Conservation (phyloP, 768 basidiomycete genomes). For the Asterophora lycoperdoides region DNA sequence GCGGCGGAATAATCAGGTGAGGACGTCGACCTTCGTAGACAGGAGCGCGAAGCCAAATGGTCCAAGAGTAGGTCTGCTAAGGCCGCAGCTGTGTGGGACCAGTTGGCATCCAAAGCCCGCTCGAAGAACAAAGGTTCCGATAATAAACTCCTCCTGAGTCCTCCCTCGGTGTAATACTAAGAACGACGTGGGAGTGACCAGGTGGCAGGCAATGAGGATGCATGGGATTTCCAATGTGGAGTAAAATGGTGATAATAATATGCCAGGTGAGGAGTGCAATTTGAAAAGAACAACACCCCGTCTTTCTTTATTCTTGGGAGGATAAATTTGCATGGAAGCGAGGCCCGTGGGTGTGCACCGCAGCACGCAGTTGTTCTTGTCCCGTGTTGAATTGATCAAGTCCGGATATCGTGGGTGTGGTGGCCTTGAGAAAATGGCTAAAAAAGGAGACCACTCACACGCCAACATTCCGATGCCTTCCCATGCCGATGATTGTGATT, state of each 20-base stretch:
- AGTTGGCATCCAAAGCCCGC: not conserved
- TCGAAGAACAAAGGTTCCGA: no score
- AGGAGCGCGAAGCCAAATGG: not conserved
- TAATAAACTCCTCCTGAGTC: no score
- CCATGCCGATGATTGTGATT: slow-evolving; percentile 13
- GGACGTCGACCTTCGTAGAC: not conserved
- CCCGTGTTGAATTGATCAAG: slow-evolving; percentile 11
- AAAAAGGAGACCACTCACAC: slow-evolving; percentile 12
- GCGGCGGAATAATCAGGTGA: not conserved
- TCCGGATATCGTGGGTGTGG: slow-evolving; percentile 12
- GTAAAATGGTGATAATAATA: not conserved
- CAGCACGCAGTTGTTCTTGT: slow-evolving; percentile 3
- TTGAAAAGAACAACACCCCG: not conserved
- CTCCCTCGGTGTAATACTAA: no score
- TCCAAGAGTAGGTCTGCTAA: not conserved
- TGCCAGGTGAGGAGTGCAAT: no score
- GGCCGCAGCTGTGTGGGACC: not conserved
- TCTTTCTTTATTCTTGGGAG: slow-evolving; percentile 10
- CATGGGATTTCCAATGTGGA: slow-evolving; percentile 1
- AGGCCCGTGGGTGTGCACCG: slow-evolving; percentile 6
- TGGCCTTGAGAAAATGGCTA: slow-evolving; percentile 16
- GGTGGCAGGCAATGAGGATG: no score
- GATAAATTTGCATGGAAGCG: slow-evolving; percentile 9
- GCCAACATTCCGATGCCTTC: slow-evolving; percentile 11
- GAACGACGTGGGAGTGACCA: slow-evolving; percentile 14